Base-by-base conservation (phyloP, 2,329 filamentous ascomycete species). In the Fusarium odoratissimum region DNA sequence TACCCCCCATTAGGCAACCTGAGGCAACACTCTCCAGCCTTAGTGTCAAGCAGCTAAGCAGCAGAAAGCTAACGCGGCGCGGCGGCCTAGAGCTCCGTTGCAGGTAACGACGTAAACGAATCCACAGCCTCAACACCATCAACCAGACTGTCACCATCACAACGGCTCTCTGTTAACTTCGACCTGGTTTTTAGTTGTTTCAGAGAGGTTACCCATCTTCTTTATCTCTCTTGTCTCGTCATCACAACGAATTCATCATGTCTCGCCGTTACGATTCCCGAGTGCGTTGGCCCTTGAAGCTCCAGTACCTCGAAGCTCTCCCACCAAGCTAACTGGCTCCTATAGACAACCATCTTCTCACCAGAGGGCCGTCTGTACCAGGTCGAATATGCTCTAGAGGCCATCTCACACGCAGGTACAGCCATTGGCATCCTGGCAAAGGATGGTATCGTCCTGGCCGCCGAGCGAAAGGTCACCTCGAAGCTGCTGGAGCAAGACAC, bases 401-500 rank as follows among this genome's bases (percentile, higher is more conserved):
- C 96, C 81, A 99, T 99, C 82, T 99, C 96, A 76, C 96, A 99
- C 80, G 96, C 96, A 76, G 96, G 96, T 78, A 99, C 96, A 55
- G 96, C 96, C 75, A 91, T 99, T 79, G 96, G 96, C 62, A 98
- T 99, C 81, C 89, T 99, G 75, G 96, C 97, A 75, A 95, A 97
- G 84, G 96, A 99, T 90, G 96, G 96, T 79, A 99, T 99, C 80
- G 96, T 99, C 69, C 91, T 99, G 64, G 96, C 97, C 63, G 96
- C 97, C 48, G 96, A 99, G 90, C 91, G 96, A 83, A 99, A 99
- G 87, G 96, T 99, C 79, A 99, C 96, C 70, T 98, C 96, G 85
- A 99, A 99, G 91, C 89, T 99, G 81, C 86, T 99, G 81, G 96
- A 99, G 89, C 97, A 99, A 87, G 96, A 99, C 86, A 99, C 97